phyloP scores from a whole-genome alignment of 2,329 filamentous ascomycete genomes.

The Fonsecaea pugnacius region DNA sequence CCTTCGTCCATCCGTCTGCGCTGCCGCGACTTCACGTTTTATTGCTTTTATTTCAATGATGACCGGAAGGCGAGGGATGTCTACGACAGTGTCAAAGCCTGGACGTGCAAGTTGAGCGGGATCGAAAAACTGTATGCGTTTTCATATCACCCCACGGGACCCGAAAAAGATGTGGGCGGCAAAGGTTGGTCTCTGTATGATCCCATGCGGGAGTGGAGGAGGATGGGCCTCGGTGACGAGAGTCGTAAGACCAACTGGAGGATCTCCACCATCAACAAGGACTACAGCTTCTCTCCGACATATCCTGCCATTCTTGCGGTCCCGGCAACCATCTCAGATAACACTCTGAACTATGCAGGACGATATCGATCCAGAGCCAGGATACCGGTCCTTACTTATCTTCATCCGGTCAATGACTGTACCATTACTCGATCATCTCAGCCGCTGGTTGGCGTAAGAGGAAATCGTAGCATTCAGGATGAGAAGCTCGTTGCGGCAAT shows the following conservation, averaged over 20 bases:
- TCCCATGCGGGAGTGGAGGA: constrained; percentile 78
- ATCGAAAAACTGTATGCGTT: constrained; percentile 94
- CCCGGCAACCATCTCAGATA: constrained; percentile 90
- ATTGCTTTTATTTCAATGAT: constrained; percentile 83
- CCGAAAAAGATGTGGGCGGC: constrained; percentile 66
- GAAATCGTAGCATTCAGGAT: constrained; percentile 91
- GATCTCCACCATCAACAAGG: constrained; percentile 83
- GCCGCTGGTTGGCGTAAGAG: constrained; percentile 80
- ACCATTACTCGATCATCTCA: constrained; percentile 95
- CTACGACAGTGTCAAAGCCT: constrained; percentile 80
- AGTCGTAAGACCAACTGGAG: constrained; percentile 82
- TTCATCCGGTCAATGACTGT: constrained; percentile 96
- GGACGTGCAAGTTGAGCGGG: constrained; percentile 79
- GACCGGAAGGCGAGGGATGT: constrained; percentile 75
- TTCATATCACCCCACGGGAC: constrained; percentile 71
- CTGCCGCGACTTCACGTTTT: constrained; percentile 90
- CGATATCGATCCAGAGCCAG: constrained; percentile 85
- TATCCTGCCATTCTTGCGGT: constrained; percentile 87
- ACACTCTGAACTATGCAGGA: constrained; percentile 89
- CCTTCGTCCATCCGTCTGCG: constrained; percentile 83
- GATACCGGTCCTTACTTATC: constrained; percentile 87
- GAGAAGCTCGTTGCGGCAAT: constrained; percentile 92
- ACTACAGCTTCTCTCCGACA: constrained; percentile 90
- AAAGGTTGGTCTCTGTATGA: constrained; percentile 87
- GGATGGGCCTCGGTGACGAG: constrained; percentile 85